Evolutionary conservation across 176 grass and related monocot species (phyloP), one percentile per base, ranked within the genome.

Genomic region (Pontederia crassipes): DNA sequence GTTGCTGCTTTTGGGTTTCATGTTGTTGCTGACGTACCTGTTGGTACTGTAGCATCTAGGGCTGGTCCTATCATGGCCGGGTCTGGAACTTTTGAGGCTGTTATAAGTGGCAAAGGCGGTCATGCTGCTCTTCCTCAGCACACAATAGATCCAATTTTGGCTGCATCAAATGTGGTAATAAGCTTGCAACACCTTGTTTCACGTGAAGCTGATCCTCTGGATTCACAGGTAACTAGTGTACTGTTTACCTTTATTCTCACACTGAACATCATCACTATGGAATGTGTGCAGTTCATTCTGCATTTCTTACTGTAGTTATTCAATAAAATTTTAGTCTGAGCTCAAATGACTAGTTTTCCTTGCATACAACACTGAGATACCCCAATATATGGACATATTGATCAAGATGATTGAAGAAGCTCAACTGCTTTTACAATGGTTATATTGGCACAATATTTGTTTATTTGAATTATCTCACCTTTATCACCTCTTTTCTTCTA

Each of bases 131-230:
- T 90, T 78, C 91, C 91, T 61, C 91, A 96, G 60, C 86, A 96
- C 64, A 85, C 91, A 64, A 96, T 90, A 62, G 91, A 96, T 79
- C 91, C 91, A 2, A 96, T 96, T 62, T 69, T 96, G 54, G 91
- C 91, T 75, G 91, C 91, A 32, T 96, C 91, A 65, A 96, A 84
- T 87, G 86, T 96, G 62, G 80, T 95, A 73, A 80, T 95, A 61
- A 95, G 86, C 69, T 80, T 95, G 76, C 90, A 95, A 17, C 86
- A 95, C 67, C 86, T 95, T 70, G 74, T 95, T 84, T 95, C 90
- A 2, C 80, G 86, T 61, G 90, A 95, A 86, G 86, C 91, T 63
- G 91, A 95, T 75, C 90, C 91, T 75, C 72, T 95, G 68, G 91
- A 95, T 69, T 95, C 91, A 55, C 91, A 95, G 91, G 91, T 95